Conservation (phyloP, 257 asterid genomes). For the Capsicum baccatum region DNA sequence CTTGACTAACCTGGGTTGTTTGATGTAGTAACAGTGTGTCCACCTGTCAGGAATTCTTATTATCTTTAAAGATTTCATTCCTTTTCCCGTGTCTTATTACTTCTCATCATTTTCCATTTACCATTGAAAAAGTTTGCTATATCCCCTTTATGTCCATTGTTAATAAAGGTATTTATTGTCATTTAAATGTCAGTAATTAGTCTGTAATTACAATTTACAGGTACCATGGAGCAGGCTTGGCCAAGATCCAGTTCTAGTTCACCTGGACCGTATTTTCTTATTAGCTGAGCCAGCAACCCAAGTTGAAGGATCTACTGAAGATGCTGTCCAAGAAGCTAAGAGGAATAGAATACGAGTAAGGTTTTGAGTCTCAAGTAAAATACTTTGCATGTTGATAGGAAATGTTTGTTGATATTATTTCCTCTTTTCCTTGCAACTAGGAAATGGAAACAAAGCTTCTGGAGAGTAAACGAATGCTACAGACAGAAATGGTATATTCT, state of each 20-base stretch:
- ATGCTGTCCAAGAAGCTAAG: constrained; percentile 90
- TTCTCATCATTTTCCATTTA: constrained; percentile 24
- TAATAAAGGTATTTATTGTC: constrained; percentile 15
- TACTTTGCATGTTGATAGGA: not conserved
- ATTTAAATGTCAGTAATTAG: constrained; percentile 30
- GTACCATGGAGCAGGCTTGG: constrained; percentile 99
- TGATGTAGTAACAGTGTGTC: constrained; percentile 13
- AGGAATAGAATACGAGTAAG: constrained; percentile 83
- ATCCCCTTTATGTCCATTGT: not conserved
- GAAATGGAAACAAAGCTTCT: constrained; percentile 90
- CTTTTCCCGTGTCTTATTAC: not conserved
- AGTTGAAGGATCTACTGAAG: constrained; percentile 94
- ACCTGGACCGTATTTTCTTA: constrained; percentile 84
- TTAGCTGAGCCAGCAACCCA: constrained; percentile 98
- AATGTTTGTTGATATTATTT: constrained; percentile 27
- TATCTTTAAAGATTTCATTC: constrained; percentile 19
- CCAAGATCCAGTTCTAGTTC: constrained; percentile 94
- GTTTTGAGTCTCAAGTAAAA: constrained; percentile 33
- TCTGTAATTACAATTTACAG: constrained; percentile 55
- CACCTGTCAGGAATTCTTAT: constrained; percentile 6
- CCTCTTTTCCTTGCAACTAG: constrained; percentile 46
- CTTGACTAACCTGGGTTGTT: not conserved
- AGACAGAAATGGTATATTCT: constrained; percentile 77
- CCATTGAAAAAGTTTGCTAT: not conserved
- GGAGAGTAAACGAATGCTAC: constrained; percentile 69